Conservation (phyloP, 2,329 filamentous ascomycete genomes). For the Colletotrichum lindemuthianum region DNA sequence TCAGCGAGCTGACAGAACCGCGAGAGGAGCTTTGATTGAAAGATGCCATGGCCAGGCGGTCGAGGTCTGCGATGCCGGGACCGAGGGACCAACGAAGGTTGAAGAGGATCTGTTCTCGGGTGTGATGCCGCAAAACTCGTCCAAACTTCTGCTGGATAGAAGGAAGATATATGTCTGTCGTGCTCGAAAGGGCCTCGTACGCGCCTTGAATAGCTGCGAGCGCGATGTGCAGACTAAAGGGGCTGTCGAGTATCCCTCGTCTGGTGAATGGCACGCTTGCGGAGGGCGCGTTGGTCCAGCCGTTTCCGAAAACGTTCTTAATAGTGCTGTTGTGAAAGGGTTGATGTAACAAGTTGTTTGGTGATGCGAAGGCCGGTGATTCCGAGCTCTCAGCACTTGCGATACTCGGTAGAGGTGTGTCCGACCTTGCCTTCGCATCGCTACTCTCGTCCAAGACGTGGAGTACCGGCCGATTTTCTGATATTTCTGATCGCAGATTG, state of each 20-base stretch:
- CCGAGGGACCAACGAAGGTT: slow-evolving; percentile 10
- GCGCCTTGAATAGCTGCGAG: not conserved
- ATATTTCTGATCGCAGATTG: not conserved
- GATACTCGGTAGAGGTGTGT: too few relatives aligned
- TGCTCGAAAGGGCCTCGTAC: not conserved
- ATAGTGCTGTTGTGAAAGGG: too few relatives aligned
- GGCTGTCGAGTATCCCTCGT: not conserved
- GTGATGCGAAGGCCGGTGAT: too few relatives aligned
- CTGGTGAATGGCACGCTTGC: not conserved
- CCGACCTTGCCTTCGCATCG: too few relatives aligned
- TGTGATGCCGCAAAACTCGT: not conserved
- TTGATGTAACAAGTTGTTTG: not conserved
- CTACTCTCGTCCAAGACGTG: too few relatives aligned
- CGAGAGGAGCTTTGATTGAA: not conserved
- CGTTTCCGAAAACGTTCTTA: slow-evolving; percentile 2
- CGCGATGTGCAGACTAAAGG: not conserved
- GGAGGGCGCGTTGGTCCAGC: not conserved
- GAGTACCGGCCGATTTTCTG: too few relatives aligned
- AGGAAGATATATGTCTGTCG: not conserved
- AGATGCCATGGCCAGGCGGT: not conserved
- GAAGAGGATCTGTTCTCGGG: slow-evolving; percentile 8
- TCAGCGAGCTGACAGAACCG: not conserved
- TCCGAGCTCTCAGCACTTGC: too few relatives aligned
- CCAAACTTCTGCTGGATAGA: not conserved
- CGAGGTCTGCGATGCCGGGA: not conserved